Base-by-base conservation (phyloP, 441 rosid species). In the Eruca vesicaria region DNA sequence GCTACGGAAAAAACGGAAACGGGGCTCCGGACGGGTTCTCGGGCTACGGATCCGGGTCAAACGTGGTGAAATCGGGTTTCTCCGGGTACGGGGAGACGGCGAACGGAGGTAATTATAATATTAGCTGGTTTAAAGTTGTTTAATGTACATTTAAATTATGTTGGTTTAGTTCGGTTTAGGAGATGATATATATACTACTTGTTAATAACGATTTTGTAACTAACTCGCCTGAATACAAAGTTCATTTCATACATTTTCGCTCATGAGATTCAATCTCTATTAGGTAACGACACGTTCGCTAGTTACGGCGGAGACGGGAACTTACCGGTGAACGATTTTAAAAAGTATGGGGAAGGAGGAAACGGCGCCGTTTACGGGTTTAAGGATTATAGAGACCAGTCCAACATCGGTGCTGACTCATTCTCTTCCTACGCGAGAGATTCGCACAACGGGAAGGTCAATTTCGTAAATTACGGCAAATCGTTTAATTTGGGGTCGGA, bases 401-500 rank as follows among this genome's bases (percentile, higher is more conserved):
- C 98, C 21, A 95, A 95, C 60, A 91, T 90, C 23, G 99, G 99
- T 2, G 90, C 82, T 18, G 98, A 95, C 77, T 77, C 88, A 1
- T 95, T 95, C 80, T 56, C 80, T 52, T 89, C 97, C 1, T 95
- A 95, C 64, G 97, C 83, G 2, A 90, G 91, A 83, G 77, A 75
- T 19, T 91, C 96, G 0, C 80, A 84, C 52, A 76, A 83, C 6
- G 92, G 64, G 33, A 75, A 81, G 74, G 84, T 86, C 11, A 69
- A 83, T 68, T 95, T 95, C 84, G 80, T 29, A 18, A 95, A 91
- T 77, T 95, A 95, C 63, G 99, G 96, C 0, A 82, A 91, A 61
- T 86, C 95, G 0, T 89, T 95, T 73, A 95, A 95, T 26, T 86
- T 88, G 70, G 99, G 98, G 6, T 85, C 91, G 1, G 93, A 89